These are phyloP conservation scores for Amoeboradix gromovi DNA, from an alignment of 371 early-diverging fungal genomes.

Conservation along the genomic window DNA sequence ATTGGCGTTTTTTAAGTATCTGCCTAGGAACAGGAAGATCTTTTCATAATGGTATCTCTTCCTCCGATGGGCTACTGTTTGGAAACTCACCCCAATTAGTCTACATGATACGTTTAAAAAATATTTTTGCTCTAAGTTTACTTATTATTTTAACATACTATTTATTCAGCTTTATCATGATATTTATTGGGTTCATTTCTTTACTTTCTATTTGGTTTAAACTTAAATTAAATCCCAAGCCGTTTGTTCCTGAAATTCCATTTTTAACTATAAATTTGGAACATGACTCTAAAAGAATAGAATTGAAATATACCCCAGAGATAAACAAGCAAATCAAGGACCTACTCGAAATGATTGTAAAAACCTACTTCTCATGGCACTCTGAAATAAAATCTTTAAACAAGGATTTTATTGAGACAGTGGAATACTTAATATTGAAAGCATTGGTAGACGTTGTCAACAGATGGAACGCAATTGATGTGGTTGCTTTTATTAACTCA, in stretches of 20 bases:
- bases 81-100: too few relatives aligned
- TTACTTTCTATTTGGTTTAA: not conserved
- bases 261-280: not conserved
- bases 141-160: not conserved
- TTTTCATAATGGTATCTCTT: too few relatives aligned
- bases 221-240: not conserved
- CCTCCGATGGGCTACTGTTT: too few relatives aligned
- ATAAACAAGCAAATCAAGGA: not conserved
- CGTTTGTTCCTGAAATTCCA: not conserved
- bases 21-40: too few relatives aligned
- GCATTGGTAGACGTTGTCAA: not conserved
- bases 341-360: not conserved
- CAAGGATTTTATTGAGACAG: not conserved
- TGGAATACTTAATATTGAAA: not conserved
- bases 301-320: not conserved
- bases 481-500: not conserved
- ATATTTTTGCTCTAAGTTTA: too few relatives aligned
- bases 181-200: not conserved
- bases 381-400: not conserved
- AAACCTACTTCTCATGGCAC: not conserved
- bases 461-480: not conserved
- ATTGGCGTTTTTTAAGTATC: too few relatives aligned
- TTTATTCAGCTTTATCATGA: not conserved
- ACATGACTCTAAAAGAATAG: not conserved
- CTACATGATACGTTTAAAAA: too few relatives aligned